phyloP scores from a whole-genome alignment of 2,329 filamentous ascomycete species.

The Ceratocystiopsis brevicomis region DNA sequence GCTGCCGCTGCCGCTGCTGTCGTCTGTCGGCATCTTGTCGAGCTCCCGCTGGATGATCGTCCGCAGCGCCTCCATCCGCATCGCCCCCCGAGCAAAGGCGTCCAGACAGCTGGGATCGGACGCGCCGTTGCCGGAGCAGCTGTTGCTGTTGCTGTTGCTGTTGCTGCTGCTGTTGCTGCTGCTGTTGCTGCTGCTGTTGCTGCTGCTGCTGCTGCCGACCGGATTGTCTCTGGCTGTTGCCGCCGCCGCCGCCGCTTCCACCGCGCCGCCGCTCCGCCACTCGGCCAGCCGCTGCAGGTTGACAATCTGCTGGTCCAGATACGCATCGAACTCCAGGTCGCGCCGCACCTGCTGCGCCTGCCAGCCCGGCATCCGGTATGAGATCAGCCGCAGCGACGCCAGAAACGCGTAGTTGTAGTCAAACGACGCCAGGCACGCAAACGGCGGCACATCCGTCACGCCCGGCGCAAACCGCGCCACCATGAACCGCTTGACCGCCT shows the following conservation, averaged over 20 bases:
- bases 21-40: background rate
- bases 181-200: too few species aligned
- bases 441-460: slow-evolving; percentile 17
- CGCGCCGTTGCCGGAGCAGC: too few species aligned
- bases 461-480: slow-evolving; percentile 11
- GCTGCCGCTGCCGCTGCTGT: too few species aligned
- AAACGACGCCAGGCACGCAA: slow-evolving; percentile 24
- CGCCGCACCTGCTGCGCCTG: slow-evolving; percentile 18
- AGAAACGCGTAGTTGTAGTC: slow-evolving; percentile 29
- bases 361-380: slow-evolving; percentile 27
- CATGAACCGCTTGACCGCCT: slow-evolving; percentile 23
- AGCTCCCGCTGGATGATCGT: slow-evolving; percentile 6
- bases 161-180: too few species aligned
- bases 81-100: slow-evolving; percentile 9
- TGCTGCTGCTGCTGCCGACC: too few species aligned
- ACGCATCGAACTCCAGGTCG: slow-evolving; percentile 18
- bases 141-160: too few species aligned
- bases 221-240: too few species aligned
- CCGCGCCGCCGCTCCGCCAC: slow-evolving; percentile 5
- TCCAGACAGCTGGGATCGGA: background rate
- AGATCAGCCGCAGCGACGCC: slow-evolving; percentile 26
- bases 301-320: slow-evolving; percentile 14
- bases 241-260: too few species aligned
- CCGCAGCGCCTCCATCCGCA: slow-evolving; percentile 8
- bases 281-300: slow-evolving; percentile 15